Evolutionary conservation across 345 rosid species (phyloP).

Genomic region (Eucalyptus lansdowneana): DNA sequence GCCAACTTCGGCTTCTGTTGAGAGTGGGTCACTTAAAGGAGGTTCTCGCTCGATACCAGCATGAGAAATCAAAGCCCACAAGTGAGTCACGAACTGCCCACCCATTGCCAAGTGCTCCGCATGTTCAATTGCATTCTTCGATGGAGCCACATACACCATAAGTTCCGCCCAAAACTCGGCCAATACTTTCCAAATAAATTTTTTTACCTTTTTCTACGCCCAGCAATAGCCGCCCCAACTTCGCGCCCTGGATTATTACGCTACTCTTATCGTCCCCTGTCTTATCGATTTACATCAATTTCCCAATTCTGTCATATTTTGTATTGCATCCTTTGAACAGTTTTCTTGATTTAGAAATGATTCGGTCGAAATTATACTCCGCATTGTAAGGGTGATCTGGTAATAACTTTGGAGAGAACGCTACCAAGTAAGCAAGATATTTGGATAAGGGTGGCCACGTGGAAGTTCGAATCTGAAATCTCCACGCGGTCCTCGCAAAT

Average conservation of each 20-base stretch:
- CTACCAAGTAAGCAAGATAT: neutral
- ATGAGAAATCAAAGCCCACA: too few species aligned
- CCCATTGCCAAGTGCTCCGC: neutral
- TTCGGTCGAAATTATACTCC: neutral
- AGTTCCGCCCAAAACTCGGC: neutral
- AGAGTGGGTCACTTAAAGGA: too few species aligned
- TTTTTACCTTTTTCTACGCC: fast-evolving
- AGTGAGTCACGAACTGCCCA: neutral
- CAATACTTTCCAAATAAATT: neutral
- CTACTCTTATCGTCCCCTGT: neutral
- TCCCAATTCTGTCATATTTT: too few species aligned
- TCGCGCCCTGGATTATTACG: neutral
- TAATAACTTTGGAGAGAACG: neutral
- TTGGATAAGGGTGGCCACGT: neutral
- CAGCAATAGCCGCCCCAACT: neutral
- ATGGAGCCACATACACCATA: neutral
- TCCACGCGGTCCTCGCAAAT: neutral
- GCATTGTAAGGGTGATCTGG: neutral
- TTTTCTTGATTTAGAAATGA: neutral
- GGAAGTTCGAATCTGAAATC: neutral
- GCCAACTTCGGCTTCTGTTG: too few species aligned
- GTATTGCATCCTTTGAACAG: too few species aligned
- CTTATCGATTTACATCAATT: too few species aligned
- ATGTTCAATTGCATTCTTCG: too few species aligned
- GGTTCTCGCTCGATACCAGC: too few species aligned